Percentiles rank a stretch among this genome's conserved stretches.
phyloP scores from a whole-genome alignment of 2,329 filamentous ascomycete species.

The Hypoxylon sp. region DNA sequence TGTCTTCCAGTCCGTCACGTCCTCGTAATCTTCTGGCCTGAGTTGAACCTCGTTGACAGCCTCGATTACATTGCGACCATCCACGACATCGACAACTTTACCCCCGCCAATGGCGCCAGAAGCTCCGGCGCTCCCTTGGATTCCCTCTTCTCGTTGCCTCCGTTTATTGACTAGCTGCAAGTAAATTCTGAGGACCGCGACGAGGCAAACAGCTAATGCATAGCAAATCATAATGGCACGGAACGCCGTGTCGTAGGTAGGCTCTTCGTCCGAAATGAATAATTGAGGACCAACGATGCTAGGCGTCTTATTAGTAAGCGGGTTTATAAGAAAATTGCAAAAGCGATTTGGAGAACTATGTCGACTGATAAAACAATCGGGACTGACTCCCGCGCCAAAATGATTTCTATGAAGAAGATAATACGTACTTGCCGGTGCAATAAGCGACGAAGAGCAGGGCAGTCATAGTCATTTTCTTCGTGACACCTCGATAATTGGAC shows the following conservation, averaged over 20 bases:
- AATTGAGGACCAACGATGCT: conserved; percentile 67
- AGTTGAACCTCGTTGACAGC: conserved; percentile 56
- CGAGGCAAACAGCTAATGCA: conserved; percentile 61
- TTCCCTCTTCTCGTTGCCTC: conserved; percentile 59
- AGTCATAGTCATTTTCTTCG: conserved; percentile 72
- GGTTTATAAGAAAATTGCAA: no score
- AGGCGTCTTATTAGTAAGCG: conserved; percentile 11
- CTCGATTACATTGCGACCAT: conserved; percentile 47
- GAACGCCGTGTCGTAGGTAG: conserved; percentile 67
- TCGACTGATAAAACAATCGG: not conserved
- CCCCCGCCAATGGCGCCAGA: conserved; percentile 57
- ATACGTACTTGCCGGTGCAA: conserved; percentile 63
- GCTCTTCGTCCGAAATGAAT: conserved; percentile 64
- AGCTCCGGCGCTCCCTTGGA: conserved; percentile 59
- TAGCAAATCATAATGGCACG: conserved; percentile 69
- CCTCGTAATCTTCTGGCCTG: conserved; percentile 64
- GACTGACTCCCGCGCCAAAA: not conserved
- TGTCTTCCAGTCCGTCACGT: conserved; percentile 71
- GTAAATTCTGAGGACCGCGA: conserved; percentile 61
- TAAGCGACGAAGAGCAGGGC: conserved; percentile 68
- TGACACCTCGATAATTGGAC: conserved; percentile 68
- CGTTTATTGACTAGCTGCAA: conserved; percentile 60
- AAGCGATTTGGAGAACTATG: not conserved
- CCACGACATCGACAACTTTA: conserved; percentile 52
- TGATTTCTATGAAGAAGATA: not conserved